Evolutionary conservation across 1,139 yeast genomes (phyloP).

Genomic region (Pichia sp.): DNA sequence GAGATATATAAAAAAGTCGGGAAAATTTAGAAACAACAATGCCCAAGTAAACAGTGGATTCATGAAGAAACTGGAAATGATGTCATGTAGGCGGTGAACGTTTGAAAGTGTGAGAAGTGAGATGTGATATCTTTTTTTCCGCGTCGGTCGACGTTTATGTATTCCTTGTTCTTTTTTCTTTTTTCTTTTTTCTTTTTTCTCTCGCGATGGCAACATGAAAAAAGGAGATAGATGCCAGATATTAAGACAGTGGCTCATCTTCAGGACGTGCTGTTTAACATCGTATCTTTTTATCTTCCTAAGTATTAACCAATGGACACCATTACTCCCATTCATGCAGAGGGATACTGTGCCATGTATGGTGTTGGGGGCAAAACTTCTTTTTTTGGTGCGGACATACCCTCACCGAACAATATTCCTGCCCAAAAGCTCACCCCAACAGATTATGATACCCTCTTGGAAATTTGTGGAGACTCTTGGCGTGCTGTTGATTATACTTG

Average conservation of each 20-base stretch:
- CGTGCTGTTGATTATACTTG: slow-evolving; percentile 39
- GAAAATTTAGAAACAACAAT: too few species aligned
- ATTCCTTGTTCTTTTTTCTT: too few species aligned
- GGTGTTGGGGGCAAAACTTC: slow-evolving; percentile 70
- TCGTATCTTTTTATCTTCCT: neutral
- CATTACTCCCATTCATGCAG: slow-evolving; percentile 3
- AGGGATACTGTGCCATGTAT: slow-evolving; percentile 52
- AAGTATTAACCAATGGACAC: neutral
- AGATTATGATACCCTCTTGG: slow-evolving; percentile 42
- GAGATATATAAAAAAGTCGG: too few species aligned
- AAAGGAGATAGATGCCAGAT: too few species aligned
- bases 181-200: neutral
- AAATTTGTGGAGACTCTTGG: slow-evolving; percentile 71
- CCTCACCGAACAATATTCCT: slow-evolving; percentile 60
- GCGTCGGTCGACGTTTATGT: neutral
- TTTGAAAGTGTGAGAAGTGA: neutral
- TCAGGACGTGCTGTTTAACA: neutral
- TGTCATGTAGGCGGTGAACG: neutral
- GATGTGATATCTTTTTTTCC: neutral
- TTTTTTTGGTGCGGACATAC: slow-evolving; percentile 70
- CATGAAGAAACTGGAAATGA: neutral
- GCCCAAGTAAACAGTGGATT: neutral
- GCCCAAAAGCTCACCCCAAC: slow-evolving; percentile 29
- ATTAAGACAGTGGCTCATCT: neutral
- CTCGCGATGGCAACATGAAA: neutral